Evolutionary conservation across 257 asterid genomes (phyloP), one percentile per base, ranked within the genome.

Genomic region (Nyctanthes arbortristis): DNA sequence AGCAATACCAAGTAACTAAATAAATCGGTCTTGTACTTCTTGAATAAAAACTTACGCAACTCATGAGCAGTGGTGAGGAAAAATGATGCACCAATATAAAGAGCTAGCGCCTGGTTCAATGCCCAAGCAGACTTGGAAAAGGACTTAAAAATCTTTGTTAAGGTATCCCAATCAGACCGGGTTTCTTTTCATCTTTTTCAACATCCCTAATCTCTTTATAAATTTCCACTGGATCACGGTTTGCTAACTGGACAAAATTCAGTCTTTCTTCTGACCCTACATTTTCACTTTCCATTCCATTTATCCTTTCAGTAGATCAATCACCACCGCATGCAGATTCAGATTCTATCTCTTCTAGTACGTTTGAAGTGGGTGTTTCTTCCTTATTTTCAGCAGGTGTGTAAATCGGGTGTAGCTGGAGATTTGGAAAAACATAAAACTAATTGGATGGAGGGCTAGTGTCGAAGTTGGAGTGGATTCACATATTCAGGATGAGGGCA

Each of bases 61-160:
- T 79, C 78, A 40, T 66, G 83, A 4, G 86, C 96, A 8, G 96
- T 96, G 0, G 83, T 73, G 35, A 96, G 96, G 65, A 79, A 93
- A 76, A 81, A 89, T 4, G 94, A 75, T 39, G 96, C 89, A 49
- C 97, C 89, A 37, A 93, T 93, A 67, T 88, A 93, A 27, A 86
- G 76, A 4, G 90, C 90, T 18, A 93, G 81, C 49, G 98, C 90
- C 79, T 89, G 98, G 76, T 85, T 82, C 0, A 93, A 67, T 52
- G 97, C 97, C 97, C 98, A 93, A 55, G 84, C 85, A 0, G 98
- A 93, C 71, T 69, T 71, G 30, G 90, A 55, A 71, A 90, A 91
- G 60, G 84, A 49, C 56, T 78, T 70, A 32, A 90, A 81, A 45
- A 90, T 66, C 80, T 90, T 90, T 8, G 13, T 73, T 71, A 87